Evolutionary conservation across 1,284 basidiomycete species (phyloP).

Genomic region (Heliocybe sulcata): DNA sequence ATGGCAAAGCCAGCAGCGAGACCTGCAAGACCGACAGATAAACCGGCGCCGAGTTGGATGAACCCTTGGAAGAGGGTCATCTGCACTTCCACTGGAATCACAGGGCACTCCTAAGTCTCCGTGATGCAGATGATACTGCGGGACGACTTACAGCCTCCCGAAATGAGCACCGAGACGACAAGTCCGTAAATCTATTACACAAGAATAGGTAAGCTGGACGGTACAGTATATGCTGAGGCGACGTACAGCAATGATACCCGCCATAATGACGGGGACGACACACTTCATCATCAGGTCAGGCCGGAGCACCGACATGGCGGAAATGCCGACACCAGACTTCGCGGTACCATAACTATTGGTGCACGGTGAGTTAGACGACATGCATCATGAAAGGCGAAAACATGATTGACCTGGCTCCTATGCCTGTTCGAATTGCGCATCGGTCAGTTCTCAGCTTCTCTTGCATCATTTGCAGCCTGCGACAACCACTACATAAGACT

Average conservation of each 20-base stretch:
- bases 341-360: conserved; percentile 81
- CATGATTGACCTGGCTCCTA: conserved; percentile 59
- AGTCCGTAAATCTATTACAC: conserved; percentile 69
- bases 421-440: conserved; percentile 34
- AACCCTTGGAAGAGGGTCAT: conserved; percentile 79
- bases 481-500: background rate
- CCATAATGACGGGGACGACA: conserved; percentile 98
- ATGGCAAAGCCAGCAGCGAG: conserved; percentile 90
- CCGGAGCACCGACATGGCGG: conserved; percentile 95
- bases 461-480: background rate
- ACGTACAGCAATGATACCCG: conserved; percentile 95
- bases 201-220: background rate
- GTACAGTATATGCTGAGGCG: background rate
- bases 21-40: conserved; percentile 84
- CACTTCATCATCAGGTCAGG: conserved; percentile 95
- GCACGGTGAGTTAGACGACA: conserved; percentile 4
- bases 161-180: conserved; percentile 88
- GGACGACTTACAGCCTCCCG: conserved; percentile 59
- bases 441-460: background rate
- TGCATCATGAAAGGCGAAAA: background rate
- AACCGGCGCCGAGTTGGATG: conserved; percentile 86
- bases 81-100: conserved; percentile 33
- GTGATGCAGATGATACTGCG: background rate
- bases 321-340: conserved; percentile 98
- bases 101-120: background rate